Base-by-base conservation (phyloP, 495 filamentous ascomycete species). In the Hyaloscypha bicolor region DNA sequence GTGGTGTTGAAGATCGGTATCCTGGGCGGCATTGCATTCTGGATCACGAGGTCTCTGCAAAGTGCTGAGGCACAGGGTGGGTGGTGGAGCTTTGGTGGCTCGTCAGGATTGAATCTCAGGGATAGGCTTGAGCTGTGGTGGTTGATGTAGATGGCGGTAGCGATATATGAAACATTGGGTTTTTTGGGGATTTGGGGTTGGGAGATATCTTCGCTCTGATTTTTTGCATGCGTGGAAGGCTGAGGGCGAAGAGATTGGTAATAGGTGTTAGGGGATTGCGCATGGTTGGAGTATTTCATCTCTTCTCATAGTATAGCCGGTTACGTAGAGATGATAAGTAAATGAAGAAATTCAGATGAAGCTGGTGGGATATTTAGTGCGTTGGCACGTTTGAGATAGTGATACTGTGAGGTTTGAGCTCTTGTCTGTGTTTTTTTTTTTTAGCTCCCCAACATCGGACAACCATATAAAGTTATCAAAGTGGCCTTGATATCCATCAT, bases 21-120 rank as follows among this genome's bases (percentile, higher is more conserved):
- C 21, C 75, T 95, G 14, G 90, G 92, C 22, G 92, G 91, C 21
- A 73, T 95, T 61, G 86, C 88, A 19, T 79, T 91, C 51, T 93
- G 88, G 88, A 53, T 69, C 25, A 35, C 65, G 9, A 42, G 21
- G n/a, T 25, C 33, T 29, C 37, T 61, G 35, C 33, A 42, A 14
- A 9, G 37, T 12, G 21, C 11, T 29, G 59, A 61, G 14, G 21
- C 51, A 3, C n/a, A 61, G 9, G 37, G 19, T 22, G 35, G 37
- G 6, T 61, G 59, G 59, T 48, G 21, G 21, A 5, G 29, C 22
- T 30, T 56, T n/a, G 53, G 22, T 6, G 53, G 53, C 53, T 30
- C 29, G 19, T 25, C 25, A 25, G 53, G 22, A 12, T 30, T 25
- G 53, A 48, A 4, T 48, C 42, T 48, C 4, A 56, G 53, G 16